These are phyloP conservation scores for Gynandropsis gynandra DNA, from an alignment of 345 rosid genomes.

Conservation along the genomic window DNA sequence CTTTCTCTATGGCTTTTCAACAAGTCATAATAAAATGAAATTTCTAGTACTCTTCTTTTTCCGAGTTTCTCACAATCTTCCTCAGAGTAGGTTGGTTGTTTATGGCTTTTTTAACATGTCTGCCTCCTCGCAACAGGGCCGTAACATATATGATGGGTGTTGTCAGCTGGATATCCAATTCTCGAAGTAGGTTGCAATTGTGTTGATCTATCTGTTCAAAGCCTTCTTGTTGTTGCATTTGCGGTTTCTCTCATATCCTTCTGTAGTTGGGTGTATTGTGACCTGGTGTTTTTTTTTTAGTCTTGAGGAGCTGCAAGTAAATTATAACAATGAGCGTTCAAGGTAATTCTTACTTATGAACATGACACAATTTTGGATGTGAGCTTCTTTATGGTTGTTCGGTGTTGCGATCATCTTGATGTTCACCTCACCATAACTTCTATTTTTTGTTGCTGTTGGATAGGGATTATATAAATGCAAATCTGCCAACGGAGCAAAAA, in stretches of 20 bases:
- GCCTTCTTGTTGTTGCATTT: conserved; percentile 3
- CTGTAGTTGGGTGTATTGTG: conserved; percentile 8
- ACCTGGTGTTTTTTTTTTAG: conserved; percentile 33
- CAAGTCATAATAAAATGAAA: not conserved
- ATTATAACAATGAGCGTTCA: conserved; percentile 93
- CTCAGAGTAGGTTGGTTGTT: too few species aligned
- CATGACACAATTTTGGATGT: not conserved
- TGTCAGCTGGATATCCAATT: conserved; percentile 97
- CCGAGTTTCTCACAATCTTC: not conserved
- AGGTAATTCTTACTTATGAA: conserved; percentile 40
- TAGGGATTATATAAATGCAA: conserved; percentile 97
- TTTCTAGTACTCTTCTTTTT: not conserved
- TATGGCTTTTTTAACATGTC: too few species aligned
- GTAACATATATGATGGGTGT: conserved; percentile 96
- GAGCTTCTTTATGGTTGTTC: not conserved
- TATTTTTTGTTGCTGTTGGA: conserved; percentile 14
- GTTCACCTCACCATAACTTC: not conserved
- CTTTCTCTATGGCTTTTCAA: not conserved
- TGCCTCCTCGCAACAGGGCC: conserved; percentile 48
- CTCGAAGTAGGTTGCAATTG: conserved; percentile 61
- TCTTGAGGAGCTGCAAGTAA: conserved; percentile 97
- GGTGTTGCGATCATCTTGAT: conserved; percentile 6
- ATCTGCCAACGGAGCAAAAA: conserved; percentile 88
- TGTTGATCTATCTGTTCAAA: conserved; percentile 3
- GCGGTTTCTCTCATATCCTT: conserved; percentile 1